Evolutionary conservation across 2,329 filamentous ascomycete species (phyloP).

Genomic region (Colletotrichum magnum): DNA sequence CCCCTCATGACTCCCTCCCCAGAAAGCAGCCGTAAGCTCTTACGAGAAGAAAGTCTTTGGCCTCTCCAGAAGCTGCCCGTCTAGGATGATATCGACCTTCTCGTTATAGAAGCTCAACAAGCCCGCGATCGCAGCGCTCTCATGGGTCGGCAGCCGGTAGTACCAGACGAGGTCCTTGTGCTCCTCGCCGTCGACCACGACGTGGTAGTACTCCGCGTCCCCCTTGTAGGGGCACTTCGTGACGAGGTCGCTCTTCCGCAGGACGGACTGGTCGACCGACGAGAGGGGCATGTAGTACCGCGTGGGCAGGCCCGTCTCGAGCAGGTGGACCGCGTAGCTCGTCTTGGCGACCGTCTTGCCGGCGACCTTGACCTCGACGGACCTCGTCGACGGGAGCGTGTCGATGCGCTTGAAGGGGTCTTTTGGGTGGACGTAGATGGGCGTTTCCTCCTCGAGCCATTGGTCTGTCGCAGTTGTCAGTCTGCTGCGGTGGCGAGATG

Average conservation of each 20-base stretch:
- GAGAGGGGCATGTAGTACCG: constrained; percentile 73
- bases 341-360: constrained; percentile 64
- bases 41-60: constrained; percentile 47
- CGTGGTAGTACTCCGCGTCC: constrained; percentile 72
- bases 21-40: neutral
- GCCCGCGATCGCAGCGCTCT: constrained; percentile 69
- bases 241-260: constrained; percentile 65
- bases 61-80: constrained; percentile 58
- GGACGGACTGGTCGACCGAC: constrained; percentile 58
- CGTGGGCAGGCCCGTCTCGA: constrained; percentile 72
- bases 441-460: constrained; percentile 69
- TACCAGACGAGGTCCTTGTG: constrained; percentile 73
- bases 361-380: constrained; percentile 63
- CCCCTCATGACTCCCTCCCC: no score
- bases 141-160: constrained; percentile 69
- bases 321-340: constrained; percentile 64
- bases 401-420: constrained; percentile 78
- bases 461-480: constrained; percentile 49
- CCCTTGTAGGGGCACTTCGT: constrained; percentile 79
- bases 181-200: constrained; percentile 61
- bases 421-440: constrained; percentile 74
- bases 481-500: no score
- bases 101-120: constrained; percentile 77
- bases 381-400: constrained; percentile 68
- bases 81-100: constrained; percentile 74